Evolutionary conservation across 2,329 filamentous ascomycete genomes (phyloP).

Genomic region (Orbilia ellipsospora): DNA sequence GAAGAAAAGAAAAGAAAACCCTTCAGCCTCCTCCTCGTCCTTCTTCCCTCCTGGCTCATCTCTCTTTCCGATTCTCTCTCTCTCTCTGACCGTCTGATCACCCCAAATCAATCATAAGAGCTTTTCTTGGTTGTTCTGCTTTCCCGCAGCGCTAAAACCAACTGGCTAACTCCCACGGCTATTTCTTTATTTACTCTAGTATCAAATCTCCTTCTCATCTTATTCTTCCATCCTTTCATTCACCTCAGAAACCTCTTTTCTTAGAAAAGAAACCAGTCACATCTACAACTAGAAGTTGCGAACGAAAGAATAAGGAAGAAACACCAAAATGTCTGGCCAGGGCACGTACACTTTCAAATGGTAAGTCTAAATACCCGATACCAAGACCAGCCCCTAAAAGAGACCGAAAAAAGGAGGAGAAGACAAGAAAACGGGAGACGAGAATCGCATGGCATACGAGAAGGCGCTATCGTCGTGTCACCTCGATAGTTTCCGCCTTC

Average conservation of each 20-base stretch:
- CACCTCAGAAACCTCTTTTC: background rate
- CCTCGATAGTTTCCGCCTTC: background rate
- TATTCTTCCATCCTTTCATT: background rate
- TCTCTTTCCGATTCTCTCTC: conserved; percentile 9
- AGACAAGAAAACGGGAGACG: background rate
- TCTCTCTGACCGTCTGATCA: conserved; percentile 6
- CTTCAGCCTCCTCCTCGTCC: conserved; percentile 44
- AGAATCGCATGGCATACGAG: background rate
- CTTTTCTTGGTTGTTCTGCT: background rate
- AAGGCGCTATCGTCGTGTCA: background rate
- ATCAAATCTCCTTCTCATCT: background rate
- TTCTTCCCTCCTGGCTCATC: conserved; percentile 36
- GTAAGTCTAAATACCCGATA: conserved; percentile 29
- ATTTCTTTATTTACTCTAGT: background rate
- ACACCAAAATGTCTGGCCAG: conserved; percentile 31
- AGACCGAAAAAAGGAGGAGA: background rate
- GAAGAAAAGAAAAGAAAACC: conserved; percentile 18
- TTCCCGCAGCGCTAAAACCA: background rate
- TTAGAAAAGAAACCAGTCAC: background rate
- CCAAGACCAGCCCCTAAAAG: background rate
- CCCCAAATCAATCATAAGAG: background rate
- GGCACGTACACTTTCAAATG: conserved; percentile 55
- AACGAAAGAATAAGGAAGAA: too few species aligned
- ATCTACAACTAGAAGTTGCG: too few species aligned
- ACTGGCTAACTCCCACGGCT: background rate